Evolutionary conservation across 805 yeast genomes (phyloP).

Genomic region (Hanseniaspora thailandica): DNA sequence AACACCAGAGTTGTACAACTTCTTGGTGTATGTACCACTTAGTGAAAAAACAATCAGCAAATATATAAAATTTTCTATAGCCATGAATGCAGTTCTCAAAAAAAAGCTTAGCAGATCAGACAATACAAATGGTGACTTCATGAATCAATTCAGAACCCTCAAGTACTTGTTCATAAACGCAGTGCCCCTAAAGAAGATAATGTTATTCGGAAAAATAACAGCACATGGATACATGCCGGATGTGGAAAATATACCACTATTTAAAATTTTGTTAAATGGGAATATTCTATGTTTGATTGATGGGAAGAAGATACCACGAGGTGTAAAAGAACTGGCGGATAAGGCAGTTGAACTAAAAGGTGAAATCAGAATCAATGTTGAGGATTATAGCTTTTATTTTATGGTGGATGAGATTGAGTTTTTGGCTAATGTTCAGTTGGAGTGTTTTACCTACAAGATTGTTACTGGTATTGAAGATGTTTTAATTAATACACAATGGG

Average conservation of each 20-base stretch:
- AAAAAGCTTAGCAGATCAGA: not conserved
- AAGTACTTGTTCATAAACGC: constrained; percentile 1
- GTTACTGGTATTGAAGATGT: not conserved
- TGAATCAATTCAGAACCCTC: not conserved
- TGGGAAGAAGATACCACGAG: not conserved
- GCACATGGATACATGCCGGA: not conserved
- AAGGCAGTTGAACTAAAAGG: not conserved
- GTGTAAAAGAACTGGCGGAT: not conserved
- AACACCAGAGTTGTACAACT: not conserved
- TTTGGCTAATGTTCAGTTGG: not conserved
- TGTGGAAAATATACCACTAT: not conserved
- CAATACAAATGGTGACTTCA: not conserved
- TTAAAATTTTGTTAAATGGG: not conserved
- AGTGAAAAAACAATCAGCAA: not conserved
- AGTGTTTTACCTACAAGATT: not conserved
- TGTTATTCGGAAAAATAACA: constrained; percentile 1
- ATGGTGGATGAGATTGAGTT: not conserved
- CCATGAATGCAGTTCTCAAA: not conserved
- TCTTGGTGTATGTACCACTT: not conserved
- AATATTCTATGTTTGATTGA: not conserved
- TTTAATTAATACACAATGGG: not conserved
- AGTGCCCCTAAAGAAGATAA: not conserved
- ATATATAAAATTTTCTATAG: not conserved
- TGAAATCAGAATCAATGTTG: not conserved
- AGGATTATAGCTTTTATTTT: not conserved